Conservation (phyloP, 2,329 filamentous ascomycete species). For the Cordyceps cicadae region DNA sequence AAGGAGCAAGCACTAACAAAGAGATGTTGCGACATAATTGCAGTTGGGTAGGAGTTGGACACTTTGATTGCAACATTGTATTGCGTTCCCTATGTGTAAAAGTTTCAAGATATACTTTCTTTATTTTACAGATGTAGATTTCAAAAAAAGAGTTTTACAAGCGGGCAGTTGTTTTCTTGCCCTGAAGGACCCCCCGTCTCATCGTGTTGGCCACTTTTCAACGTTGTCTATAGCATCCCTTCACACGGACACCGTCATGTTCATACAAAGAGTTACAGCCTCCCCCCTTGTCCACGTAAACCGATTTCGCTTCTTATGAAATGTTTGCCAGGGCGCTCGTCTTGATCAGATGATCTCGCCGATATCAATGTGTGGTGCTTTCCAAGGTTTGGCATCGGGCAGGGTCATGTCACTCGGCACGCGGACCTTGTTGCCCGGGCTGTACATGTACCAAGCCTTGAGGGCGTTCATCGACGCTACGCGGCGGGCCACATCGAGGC, state of each 20-base stretch:
- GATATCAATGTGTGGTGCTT: conserved; percentile 59
- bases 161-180: background rate
- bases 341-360: conserved; percentile 54
- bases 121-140: conserved; percentile 30
- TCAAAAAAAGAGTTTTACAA: conserved; percentile 18
- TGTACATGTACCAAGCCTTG: conserved; percentile 96
- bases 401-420: conserved; percentile 64
- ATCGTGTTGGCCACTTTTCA: background rate
- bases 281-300: conserved; percentile 1
- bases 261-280: conserved; percentile 11
- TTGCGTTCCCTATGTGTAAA: conserved; percentile 25
- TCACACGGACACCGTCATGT: conserved; percentile 10
- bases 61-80: background rate
- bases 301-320: conserved; percentile 3
- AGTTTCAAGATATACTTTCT: conserved; percentile 20
- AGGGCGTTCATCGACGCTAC: conserved; percentile 77
- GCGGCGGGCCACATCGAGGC: conserved; percentile 66
- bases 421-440: conserved; percentile 56
- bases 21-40: background rate
- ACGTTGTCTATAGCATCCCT: background rate
- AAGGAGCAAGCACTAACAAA: background rate
- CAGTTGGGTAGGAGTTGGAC: background rate
- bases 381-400: conserved; percentile 54
- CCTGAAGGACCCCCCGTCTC: background rate
- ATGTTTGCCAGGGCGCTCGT: background rate